Percentiles rank a stretch among this genome's conserved stretches.
phyloP scores from a whole-genome alignment of 2,329 filamentous ascomycete species.

The Keithomyces neogunnii region DNA sequence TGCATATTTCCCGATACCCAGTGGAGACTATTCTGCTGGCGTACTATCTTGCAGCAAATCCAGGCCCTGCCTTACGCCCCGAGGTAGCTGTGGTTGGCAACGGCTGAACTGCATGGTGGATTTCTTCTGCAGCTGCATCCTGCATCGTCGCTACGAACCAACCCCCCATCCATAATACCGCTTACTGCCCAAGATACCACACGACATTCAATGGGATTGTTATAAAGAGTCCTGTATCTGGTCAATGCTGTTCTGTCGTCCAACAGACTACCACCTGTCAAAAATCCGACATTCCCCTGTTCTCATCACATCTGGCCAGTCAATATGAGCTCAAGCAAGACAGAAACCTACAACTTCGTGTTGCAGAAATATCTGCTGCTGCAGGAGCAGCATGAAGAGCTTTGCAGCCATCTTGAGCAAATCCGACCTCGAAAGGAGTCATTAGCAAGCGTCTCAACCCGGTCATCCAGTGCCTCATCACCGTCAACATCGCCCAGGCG shows the following conservation, averaged over 20 bases:
- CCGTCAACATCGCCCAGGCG: slow-evolving; percentile 43
- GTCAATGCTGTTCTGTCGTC: too few relatives aligned
- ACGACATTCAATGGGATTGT: slow-evolving; percentile 1
- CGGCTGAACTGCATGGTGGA: slow-evolving; percentile 1
- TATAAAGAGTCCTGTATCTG: not conserved
- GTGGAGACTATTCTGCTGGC: not conserved
- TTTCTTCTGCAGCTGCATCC: slow-evolving; percentile 6
- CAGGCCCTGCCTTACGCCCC: not conserved
- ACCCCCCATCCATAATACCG: not conserved
- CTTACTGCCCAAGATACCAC: slow-evolving; percentile 4
- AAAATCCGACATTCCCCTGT: too few relatives aligned
- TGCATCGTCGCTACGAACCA: slow-evolving; percentile 1
- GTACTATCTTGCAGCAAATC: slow-evolving; percentile 4
- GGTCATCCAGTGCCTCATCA: slow-evolving; percentile 49
- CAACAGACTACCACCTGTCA: too few relatives aligned
- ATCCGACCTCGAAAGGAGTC: slow-evolving; percentile 33
- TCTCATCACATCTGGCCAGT: not conserved
- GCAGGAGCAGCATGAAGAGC: slow-evolving; percentile 45
- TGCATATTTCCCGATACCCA: not conserved
- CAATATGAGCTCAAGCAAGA: slow-evolving; percentile 20
- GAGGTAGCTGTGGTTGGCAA: slow-evolving; percentile 7
- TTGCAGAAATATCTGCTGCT: slow-evolving; percentile 47
- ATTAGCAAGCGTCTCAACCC: slow-evolving; percentile 25
- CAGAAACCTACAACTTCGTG: slow-evolving; percentile 34
- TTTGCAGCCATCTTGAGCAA: slow-evolving; percentile 41